Evolutionary conservation across 495 filamentous ascomycete genomes (phyloP).

Genomic region (Penicillium mononematosum): DNA sequence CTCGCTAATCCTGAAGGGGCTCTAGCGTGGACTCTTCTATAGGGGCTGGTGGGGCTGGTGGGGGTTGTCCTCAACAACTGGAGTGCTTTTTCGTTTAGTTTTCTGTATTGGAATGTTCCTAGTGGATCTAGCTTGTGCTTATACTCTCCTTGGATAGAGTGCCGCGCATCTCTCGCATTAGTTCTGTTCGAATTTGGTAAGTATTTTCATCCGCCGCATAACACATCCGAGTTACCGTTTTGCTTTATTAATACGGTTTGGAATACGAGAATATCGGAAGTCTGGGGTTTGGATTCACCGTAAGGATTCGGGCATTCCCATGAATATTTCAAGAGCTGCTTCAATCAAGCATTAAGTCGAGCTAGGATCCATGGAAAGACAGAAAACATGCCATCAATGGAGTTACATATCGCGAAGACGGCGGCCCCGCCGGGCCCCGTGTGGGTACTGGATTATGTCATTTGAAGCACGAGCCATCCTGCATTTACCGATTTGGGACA

Average conservation of each 20-base stretch:
- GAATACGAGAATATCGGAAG: background rate
- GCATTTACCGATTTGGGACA: conserved; percentile 25
- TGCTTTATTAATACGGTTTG: background rate
- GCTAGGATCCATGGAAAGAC: too few relatives aligned
- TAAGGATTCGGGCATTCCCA: too few relatives aligned
- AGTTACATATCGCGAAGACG: background rate
- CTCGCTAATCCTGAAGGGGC: background rate
- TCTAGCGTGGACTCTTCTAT: background rate
- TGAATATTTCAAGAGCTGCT: too few relatives aligned
- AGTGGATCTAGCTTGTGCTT: background rate
- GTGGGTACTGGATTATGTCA: conserved; percentile 17
- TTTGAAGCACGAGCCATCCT: conserved; percentile 11
- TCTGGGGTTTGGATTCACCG: background rate
- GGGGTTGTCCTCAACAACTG: background rate
- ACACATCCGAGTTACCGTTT: background rate
- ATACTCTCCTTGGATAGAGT: background rate
- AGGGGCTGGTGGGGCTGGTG: background rate
- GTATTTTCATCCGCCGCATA: background rate
- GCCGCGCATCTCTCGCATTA: background rate
- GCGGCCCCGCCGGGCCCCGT: too few relatives aligned
- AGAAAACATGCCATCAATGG: background rate
- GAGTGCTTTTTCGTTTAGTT: background rate
- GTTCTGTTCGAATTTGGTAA: background rate
- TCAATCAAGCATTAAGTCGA: too few relatives aligned
- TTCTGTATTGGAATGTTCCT: background rate